Evolutionary conservation across 345 rosid genomes (phyloP).

Genomic region (Garcia nutans): DNA sequence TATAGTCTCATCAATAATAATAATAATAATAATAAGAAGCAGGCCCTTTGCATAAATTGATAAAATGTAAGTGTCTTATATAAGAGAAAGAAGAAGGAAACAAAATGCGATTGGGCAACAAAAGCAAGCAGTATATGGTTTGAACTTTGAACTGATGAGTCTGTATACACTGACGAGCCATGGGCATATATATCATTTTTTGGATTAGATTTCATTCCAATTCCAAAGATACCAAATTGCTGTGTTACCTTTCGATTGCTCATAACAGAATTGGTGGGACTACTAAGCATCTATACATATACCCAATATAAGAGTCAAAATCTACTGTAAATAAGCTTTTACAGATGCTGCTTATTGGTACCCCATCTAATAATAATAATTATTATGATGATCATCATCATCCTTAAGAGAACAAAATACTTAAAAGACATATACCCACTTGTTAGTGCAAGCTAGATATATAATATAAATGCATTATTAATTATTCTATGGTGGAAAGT

Average conservation of each 20-base stretch:
- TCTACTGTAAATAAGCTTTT: constrained; percentile 31
- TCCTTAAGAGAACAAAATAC: constrained; percentile 32
- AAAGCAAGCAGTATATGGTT: not conserved
- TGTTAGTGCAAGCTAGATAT: constrained; percentile 30
- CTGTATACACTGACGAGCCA: constrained; percentile 26
- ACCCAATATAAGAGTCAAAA: constrained; percentile 35
- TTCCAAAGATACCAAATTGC: not conserved
- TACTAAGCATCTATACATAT: too few species aligned
- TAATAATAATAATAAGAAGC: too few species aligned
- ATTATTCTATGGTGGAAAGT: constrained; percentile 43
- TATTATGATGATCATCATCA: constrained; percentile 13
- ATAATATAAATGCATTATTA: constrained; percentile 30
- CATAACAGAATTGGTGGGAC: constrained; percentile 33
- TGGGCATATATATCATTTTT: constrained; percentile 12
- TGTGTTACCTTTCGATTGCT: constrained; percentile 15
- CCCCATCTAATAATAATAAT: constrained; percentile 6
- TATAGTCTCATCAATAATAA: too few species aligned
- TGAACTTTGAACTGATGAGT: not conserved
- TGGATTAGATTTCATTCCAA: constrained; percentile 22
- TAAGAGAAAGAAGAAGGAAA: too few species aligned
- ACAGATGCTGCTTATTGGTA: constrained; percentile 33
- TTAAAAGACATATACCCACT: constrained; percentile 38
- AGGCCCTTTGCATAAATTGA: too few species aligned
- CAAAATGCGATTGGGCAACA: too few species aligned
- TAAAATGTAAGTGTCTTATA: too few species aligned